Percentiles rank a stretch among this genome's conserved stretches.
Evolutionary conservation across 805 yeast genomes (phyloP).

Genomic region (Yamadazyma scolyti): DNA sequence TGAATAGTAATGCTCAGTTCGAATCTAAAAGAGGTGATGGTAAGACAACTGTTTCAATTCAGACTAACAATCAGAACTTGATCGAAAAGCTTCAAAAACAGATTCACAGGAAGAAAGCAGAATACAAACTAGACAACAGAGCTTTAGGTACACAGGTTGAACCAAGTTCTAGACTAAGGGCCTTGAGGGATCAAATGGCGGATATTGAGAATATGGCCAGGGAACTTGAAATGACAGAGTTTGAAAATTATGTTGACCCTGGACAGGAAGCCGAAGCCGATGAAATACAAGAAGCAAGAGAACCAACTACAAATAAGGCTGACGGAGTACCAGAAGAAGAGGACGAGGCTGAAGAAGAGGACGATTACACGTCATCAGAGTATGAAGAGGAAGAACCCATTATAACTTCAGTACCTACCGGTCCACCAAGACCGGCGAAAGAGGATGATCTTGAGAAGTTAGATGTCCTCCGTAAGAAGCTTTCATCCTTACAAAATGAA

Average conservation of each 20-base stretch:
- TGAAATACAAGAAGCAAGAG: slow-evolving; percentile 1
- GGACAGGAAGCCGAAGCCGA: not conserved
- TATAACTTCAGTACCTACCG: slow-evolving; percentile 18
- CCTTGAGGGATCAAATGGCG: slow-evolving; percentile 79
- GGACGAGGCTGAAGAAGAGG: slow-evolving; percentile 10
- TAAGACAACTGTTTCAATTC: slow-evolving; percentile 34
- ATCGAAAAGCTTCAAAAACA: slow-evolving; percentile 41
- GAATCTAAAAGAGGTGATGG: slow-evolving; percentile 29
- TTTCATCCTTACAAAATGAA: slow-evolving; percentile 64
- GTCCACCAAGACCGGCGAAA: slow-evolving; percentile 37
- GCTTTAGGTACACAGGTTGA: slow-evolving; percentile 56
- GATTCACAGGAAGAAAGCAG: slow-evolving; percentile 45
- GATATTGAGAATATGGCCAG: slow-evolving; percentile 80
- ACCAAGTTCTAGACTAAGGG: slow-evolving; percentile 72
- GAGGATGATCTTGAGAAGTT: slow-evolving; percentile 56
- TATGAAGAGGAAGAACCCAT: slow-evolving; percentile 10
- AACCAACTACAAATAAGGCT: no score
- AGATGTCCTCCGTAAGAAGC: slow-evolving; percentile 50
- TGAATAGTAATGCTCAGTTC: slow-evolving; percentile 44
- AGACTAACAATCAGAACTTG: slow-evolving; percentile 32
- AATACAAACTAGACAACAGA: slow-evolving; percentile 42
- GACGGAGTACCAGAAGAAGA: slow-evolving; percentile 2
- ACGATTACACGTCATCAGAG: slow-evolving; percentile 12
- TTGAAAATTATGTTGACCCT: slow-evolving; percentile 39
- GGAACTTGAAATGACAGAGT: slow-evolving; percentile 81